Evolutionary conservation across 805 yeast species (phyloP).

Genomic region (Grigorovia transvaalensis): DNA sequence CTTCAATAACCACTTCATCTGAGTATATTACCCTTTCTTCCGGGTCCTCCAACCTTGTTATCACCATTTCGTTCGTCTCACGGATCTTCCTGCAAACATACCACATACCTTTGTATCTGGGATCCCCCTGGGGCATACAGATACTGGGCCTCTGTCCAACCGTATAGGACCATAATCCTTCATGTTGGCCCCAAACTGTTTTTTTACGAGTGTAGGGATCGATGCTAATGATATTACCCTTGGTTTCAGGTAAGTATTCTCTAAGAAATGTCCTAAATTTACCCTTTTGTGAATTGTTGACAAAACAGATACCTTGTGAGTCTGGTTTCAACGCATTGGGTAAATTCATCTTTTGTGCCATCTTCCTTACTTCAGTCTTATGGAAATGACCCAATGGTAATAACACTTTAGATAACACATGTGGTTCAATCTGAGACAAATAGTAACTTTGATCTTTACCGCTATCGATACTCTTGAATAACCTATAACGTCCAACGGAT

Average conservation of each 20-base stretch:
- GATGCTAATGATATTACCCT: slow-evolving; percentile 63
- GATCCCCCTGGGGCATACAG: slow-evolving; percentile 84
- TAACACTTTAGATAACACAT: slow-evolving; percentile 39
- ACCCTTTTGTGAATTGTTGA: slow-evolving; percentile 47
- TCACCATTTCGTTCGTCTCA: slow-evolving; percentile 60
- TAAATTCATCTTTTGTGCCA: slow-evolving; percentile 47
- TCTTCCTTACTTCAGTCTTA: slow-evolving; percentile 62
- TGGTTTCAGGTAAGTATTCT: slow-evolving; percentile 61
- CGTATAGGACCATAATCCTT: slow-evolving; percentile 91
- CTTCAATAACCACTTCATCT: slow-evolving; percentile 23
- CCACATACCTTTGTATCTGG: slow-evolving; percentile 70
- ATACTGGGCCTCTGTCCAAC: slow-evolving; percentile 71
- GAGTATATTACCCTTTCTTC: slow-evolving; percentile 43
- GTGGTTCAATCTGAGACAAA: slow-evolving; percentile 52
- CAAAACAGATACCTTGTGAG: slow-evolving; percentile 92
- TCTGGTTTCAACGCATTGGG: slow-evolving; percentile 75
- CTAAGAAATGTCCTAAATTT: slow-evolving; percentile 61
- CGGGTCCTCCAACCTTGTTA: slow-evolving; percentile 57
- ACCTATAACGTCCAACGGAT: slow-evolving; percentile 28
- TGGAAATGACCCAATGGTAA: slow-evolving; percentile 74
- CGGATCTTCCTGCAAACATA: slow-evolving; percentile 63
- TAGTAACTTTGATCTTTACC: slow-evolving; percentile 88
- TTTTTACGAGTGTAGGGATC: slow-evolving; percentile 45
- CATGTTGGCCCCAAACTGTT: slow-evolving; percentile 65
- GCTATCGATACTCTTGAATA: slow-evolving; percentile 47